Percentiles rank a stretch among this genome's conserved stretches.
phyloP scores from a whole-genome alignment of 176 grass and related monocot species.

The Saccharum spontaneum region DNA sequence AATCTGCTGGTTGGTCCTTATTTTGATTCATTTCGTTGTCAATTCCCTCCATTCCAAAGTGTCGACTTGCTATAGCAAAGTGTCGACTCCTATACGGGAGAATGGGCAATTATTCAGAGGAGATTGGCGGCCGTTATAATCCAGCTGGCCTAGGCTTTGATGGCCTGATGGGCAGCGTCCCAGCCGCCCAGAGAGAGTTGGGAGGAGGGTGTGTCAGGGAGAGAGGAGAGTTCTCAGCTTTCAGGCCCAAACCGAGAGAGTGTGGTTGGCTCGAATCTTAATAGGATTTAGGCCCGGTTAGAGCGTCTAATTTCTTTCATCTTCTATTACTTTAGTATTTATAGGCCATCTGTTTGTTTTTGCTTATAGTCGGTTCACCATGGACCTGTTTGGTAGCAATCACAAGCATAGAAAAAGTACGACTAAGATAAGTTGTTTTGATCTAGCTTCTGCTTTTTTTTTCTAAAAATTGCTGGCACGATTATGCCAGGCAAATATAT shows the following conservation, averaged over 20 bases:
- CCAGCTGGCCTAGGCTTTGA: background rate
- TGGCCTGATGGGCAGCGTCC: background rate
- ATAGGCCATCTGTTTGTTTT: background rate
- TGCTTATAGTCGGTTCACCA: too few species aligned
- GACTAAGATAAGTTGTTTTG: too few species aligned
- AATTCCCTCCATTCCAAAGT: background rate
- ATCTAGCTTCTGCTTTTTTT: too few species aligned
- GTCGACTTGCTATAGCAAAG: background rate
- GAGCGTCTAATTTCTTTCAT: background rate
- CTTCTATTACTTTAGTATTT: background rate
- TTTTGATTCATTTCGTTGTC: conserved; percentile 14
- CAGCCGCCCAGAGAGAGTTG: background rate
- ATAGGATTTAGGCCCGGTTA: background rate
- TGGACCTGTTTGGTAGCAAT: too few species aligned
- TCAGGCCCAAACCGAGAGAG: background rate
- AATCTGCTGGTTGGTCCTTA: conserved; percentile 53
- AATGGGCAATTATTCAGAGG: background rate
- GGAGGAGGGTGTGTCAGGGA: background rate
- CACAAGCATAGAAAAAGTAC: too few species aligned
- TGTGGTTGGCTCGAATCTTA: background rate
- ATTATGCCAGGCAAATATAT: too few species aligned
- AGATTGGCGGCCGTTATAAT: background rate
- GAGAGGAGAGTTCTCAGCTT: background rate
- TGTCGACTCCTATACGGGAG: conserved; percentile 1
- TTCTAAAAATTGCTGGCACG: too few species aligned